phyloP scores from a whole-genome alignment of 1,139 yeast species.

The Debaryomycetaceae sp. region DNA sequence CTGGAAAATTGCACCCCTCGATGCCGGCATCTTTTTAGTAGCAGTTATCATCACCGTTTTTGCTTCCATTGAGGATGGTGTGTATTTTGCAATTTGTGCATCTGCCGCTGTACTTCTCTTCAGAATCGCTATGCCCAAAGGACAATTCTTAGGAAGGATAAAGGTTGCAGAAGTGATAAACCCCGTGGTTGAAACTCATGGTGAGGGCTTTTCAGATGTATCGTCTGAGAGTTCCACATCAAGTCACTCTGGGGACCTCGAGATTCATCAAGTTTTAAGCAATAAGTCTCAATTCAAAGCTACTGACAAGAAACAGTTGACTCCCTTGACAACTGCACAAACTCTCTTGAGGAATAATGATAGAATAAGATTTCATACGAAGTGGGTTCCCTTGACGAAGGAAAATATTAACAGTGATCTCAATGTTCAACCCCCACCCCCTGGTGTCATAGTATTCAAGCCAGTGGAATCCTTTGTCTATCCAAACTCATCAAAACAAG shows the following conservation, averaged over 20 bases:
- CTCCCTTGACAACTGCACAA: conserved; percentile 17
- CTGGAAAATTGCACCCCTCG: conserved; percentile 76
- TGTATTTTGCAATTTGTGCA: conserved; percentile 86
- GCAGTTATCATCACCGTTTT: conserved; percentile 81
- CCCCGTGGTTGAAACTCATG: conserved; percentile 36
- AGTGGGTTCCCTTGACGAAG: conserved; percentile 77
- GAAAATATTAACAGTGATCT: conserved; percentile 56
- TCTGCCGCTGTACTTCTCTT: conserved; percentile 72
- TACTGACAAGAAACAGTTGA: conserved; percentile 2
- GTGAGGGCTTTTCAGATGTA: conserved; percentile 7
- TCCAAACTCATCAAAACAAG: conserved; percentile 74
- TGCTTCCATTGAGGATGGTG: conserved; percentile 80
- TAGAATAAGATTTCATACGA: conserved; percentile 50
- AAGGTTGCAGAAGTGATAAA: conserved; percentile 65
- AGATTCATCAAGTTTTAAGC: conserved; percentile 43
- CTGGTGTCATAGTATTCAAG: conserved; percentile 84
- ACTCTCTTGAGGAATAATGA: conserved; percentile 26
- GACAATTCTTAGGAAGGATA: conserved; percentile 78
- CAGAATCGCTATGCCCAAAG: conserved; percentile 76
- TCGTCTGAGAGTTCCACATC: conserved; percentile 7
- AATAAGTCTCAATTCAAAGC: conserved; percentile 17
- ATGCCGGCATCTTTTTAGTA: conserved; percentile 68
- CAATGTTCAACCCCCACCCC: conserved; percentile 73
- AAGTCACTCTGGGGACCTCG: conserved; percentile 26
- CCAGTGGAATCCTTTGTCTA: conserved; percentile 79